Base-by-base conservation (phyloP, 1,284 basidiomycete genomes). In the Ganoderma lucidum region DNA sequence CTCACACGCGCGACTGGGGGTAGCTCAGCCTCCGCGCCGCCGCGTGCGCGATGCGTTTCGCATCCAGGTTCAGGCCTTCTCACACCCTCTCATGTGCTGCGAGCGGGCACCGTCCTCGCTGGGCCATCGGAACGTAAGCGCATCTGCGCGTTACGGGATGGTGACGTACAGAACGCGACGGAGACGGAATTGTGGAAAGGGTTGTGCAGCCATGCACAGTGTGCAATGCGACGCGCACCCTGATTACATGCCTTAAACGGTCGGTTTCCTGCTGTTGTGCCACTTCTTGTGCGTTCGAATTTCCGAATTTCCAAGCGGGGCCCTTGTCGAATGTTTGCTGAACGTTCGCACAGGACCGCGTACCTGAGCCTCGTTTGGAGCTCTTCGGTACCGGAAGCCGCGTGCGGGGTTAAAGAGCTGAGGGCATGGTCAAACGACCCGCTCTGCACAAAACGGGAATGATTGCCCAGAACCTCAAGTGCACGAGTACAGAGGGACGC, bases 81-180 rank as follows among this genome's bases (percentile, higher is more conserved):
- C 55, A 42, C 30, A 42, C 42, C 28, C 17, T 65, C 42, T 59
- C 44, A 58, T 58, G 56, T 35, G 58, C 44, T 59, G 30, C 15
- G 60, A 56, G 41, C 56, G 56, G 48, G 61, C 9, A 67, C 51
- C 66, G 45, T 58, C 51, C 32, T 37, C 10, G n/a, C 28, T 35
- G 41, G 35, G 48, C 60, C 65, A 66, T 62, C 65, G 62, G 65
- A 66, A 66, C 28, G 39, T 51, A 51, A 51, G 32, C 14, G 53
- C 56, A 41, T 30, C 23, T 30, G 63, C 51, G 9, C 12, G 30
- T 62, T 63, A 63, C 66, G 61, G 41, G 39, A 67, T 12, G 32
- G 60, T 67, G 66, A 67, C 66, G 66, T 67, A 67, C 66, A 67
- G 61, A 39, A 61, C 61, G 66, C 66, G 61, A 67, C 53, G 66